Base-by-base conservation (phyloP, 1,284 basidiomycete species). In the Melanopsichium pennsylvanicum region DNA sequence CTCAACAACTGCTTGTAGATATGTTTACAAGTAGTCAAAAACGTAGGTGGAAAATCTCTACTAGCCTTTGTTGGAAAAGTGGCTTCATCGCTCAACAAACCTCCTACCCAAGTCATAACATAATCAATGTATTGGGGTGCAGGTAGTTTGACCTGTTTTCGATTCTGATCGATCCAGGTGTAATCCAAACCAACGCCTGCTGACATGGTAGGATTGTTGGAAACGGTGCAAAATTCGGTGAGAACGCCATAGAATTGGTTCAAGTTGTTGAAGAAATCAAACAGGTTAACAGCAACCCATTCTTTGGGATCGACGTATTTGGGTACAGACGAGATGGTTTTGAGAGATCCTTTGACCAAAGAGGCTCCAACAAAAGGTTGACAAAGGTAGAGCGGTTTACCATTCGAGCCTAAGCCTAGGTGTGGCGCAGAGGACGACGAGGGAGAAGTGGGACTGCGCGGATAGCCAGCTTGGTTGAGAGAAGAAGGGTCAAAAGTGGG, bases 51-150 rank as follows among this genome's bases (percentile, higher is more conserved):
- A 81, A 98, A 98, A 56, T 95, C 91, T 43, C 90, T 89, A n/a
- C 90, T 91, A 37, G 92, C 90, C 84, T 96, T 97, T 8, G 94
- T 97, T 2, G 95, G 95, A 84, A 98, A 98, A 23, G 90, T 88
- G 59, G 84, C 87, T 76, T 97, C 93, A 82, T 97, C 95, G 73
- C 93, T 90, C 31, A 97, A 85, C 23, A 96, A 84, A 76, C 94
- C 94, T 78, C 97, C 93, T 5, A 96, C 87, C 94, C 94, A 97
- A 11, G 92, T 94, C 91, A 97, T 94, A 68, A 97, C 94, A 81
- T 95, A 98, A 84, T 98, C 95, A 68, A 97, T 94, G 83, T 98
- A 97, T 22, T 93, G 95, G 6, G 95, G 92, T 4, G 95, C 95
- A 13, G 95, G 90, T 0, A 99, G 85, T 72, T 95, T 88, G 34